Percentiles rank a stretch among this genome's conserved stretches.
Conservation (phyloP, 768 basidiomycete species). For the Boletus speciosus region DNA sequence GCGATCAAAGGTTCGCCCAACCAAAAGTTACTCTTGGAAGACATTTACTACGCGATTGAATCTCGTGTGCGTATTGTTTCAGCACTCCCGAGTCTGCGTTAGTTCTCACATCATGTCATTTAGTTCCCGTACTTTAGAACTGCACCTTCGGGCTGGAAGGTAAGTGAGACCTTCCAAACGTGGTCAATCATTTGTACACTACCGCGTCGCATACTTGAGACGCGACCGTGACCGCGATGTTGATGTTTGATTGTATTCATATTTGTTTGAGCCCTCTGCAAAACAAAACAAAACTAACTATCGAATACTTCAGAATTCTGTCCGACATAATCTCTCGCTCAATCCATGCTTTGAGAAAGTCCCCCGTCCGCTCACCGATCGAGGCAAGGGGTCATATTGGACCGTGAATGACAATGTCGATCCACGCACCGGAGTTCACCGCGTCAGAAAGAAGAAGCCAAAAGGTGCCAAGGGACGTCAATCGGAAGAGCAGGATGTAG, state of each 20-base stretch:
- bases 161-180: slow-evolving; percentile 35
- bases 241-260: slow-evolving; percentile 59
- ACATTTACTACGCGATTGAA: slow-evolving; percentile 91
- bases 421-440: slow-evolving; percentile 84
- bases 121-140: slow-evolving; percentile 88
- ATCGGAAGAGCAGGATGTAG: slow-evolving; percentile 60
- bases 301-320: slow-evolving; percentile 64
- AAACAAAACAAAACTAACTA: slow-evolving; percentile 30
- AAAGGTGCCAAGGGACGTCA: slow-evolving; percentile 50
- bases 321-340: slow-evolving; percentile 85
- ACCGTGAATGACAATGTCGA: slow-evolving; percentile 89
- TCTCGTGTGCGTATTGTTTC: slow-evolving; percentile 58
- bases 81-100: not conserved
- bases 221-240: slow-evolving; percentile 62
- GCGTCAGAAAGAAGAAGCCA: slow-evolving; percentile 82
- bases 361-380: slow-evolving; percentile 85
- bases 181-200: not conserved
- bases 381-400: slow-evolving; percentile 91
- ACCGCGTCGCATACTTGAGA: slow-evolving; percentile 14
- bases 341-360: slow-evolving; percentile 93
- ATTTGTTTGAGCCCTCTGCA: slow-evolving; percentile 46
- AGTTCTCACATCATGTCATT: slow-evolving; percentile 10
- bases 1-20: slow-evolving; percentile 90
- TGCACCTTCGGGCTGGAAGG: slow-evolving; percentile 91
- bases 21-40: slow-evolving; percentile 79